phyloP scores from a whole-genome alignment of 768 basidiomycete species.

The Pleurotus cornucopiae region DNA sequence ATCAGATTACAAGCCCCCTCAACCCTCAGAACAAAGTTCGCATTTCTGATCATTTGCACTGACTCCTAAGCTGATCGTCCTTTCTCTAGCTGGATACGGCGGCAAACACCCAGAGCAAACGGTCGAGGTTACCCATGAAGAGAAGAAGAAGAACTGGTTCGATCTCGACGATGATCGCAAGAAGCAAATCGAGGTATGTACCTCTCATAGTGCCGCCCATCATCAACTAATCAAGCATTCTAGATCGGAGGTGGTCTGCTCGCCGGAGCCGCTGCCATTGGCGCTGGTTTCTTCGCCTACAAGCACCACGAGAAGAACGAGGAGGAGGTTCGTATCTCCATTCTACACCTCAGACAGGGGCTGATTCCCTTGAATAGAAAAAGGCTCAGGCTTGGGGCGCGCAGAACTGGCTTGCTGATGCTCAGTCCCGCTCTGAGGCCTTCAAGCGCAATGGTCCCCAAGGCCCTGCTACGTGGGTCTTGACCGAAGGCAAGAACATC shows the following conservation, averaged over 20 bases:
- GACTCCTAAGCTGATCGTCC: not conserved
- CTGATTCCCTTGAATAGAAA: not conserved
- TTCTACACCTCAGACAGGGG: not conserved
- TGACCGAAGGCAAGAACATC: conserved; percentile 54
- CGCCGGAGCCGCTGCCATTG: conserved; percentile 48
- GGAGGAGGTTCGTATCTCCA: conserved; percentile 42
- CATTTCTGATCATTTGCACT: not conserved
- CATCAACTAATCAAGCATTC: conserved; percentile 1
- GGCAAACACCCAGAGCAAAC: conserved; percentile 17
- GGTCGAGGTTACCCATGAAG: conserved; percentile 32
- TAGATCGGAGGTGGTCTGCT: conserved; percentile 65
- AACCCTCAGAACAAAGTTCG: conserved; percentile 10
- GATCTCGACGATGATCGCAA: conserved; percentile 52
- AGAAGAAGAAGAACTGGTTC: conserved; percentile 52
- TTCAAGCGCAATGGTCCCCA: conserved; percentile 41
- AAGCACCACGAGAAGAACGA: conserved; percentile 53
- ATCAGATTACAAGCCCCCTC: conserved; percentile 15
- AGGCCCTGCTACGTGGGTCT: conserved; percentile 64
- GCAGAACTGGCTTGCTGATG: conserved; percentile 53
- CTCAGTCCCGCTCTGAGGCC: conserved; percentile 46
- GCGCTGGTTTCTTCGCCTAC: conserved; percentile 46
- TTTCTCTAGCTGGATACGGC: conserved; percentile 6
- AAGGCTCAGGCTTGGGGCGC: conserved; percentile 45
- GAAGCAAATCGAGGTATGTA: conserved; percentile 51
- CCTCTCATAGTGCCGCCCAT: not conserved